phyloP scores from a whole-genome alignment of 1,139 yeast genomes.

The Torulaspora pretoriensis region DNA sequence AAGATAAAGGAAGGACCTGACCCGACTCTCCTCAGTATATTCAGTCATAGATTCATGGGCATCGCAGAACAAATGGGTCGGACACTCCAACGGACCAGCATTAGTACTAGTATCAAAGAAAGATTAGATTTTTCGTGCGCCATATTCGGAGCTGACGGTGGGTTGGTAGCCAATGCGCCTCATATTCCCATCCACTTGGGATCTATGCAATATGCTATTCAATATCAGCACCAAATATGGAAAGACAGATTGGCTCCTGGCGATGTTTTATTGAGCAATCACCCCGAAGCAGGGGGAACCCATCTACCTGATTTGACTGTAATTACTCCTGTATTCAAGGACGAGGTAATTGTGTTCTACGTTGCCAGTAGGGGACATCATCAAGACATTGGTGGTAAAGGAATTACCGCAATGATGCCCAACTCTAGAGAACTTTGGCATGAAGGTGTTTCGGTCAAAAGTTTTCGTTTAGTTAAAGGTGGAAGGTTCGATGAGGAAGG shows the following conservation, averaged over 20 bases:
- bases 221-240: slow-evolving; percentile 59
- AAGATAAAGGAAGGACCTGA: background rate
- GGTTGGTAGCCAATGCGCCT: slow-evolving; percentile 74
- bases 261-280: slow-evolving; percentile 68
- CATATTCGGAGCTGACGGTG: slow-evolving; percentile 63
- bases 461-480: slow-evolving; percentile 37
- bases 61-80: slow-evolving; percentile 83
- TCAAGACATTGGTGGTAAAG: slow-evolving; percentile 44
- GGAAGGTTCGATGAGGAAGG: slow-evolving; percentile 41
- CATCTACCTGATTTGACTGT: slow-evolving; percentile 73
- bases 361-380: slow-evolving; percentile 46
- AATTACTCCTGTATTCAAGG: slow-evolving; percentile 49
- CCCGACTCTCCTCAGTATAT: slow-evolving; percentile 65
- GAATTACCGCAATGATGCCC: slow-evolving; percentile 46
- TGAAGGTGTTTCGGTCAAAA: slow-evolving; percentile 43
- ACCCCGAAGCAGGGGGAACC: slow-evolving; percentile 72
- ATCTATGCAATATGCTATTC: slow-evolving; percentile 73
- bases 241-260: slow-evolving; percentile 53
- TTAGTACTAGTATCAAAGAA: slow-evolving; percentile 74
- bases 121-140: slow-evolving; percentile 78
- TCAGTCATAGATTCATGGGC: slow-evolving; percentile 76
- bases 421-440: slow-evolving; percentile 41
- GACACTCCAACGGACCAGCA: slow-evolving; percentile 67
- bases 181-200: slow-evolving; percentile 81
- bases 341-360: slow-evolving; percentile 36